phyloP scores from a whole-genome alignment of 345 rosid species.

The Aquilaria sinensis region DNA sequence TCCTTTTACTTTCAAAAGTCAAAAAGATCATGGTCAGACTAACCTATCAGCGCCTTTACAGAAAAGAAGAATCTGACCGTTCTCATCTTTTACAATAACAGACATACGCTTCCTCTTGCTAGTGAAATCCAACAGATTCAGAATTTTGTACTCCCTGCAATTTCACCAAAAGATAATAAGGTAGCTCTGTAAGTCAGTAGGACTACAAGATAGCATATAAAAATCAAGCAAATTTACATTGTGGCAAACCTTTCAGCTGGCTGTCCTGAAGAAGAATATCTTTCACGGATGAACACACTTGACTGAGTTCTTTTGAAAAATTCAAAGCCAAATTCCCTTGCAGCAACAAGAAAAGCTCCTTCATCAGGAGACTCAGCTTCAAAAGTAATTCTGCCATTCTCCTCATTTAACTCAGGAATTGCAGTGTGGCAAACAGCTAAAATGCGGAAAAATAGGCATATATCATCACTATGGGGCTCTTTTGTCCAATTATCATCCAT shows the following conservation, averaged over 20 bases:
- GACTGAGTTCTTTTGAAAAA: conserved; percentile 81
- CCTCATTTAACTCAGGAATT: conserved; percentile 85
- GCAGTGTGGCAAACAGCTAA: conserved; percentile 95
- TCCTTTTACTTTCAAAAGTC: neutral
- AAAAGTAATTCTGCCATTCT: conserved; percentile 56
- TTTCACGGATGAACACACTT: conserved; percentile 67
- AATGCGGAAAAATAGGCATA: conserved; percentile 66
- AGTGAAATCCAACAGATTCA: conserved; percentile 84
- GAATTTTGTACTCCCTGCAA: conserved; percentile 87
- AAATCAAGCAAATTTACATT: conserved; percentile 9
- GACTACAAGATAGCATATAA: conserved; percentile 6
- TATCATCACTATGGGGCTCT: conserved; percentile 54
- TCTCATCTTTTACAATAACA: conserved; percentile 72
- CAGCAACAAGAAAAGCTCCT: conserved; percentile 91
- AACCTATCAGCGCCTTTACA: conserved; percentile 99
- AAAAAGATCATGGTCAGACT: conserved; percentile 18
- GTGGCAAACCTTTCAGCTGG: conserved; percentile 60
- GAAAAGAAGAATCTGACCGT: conserved; percentile 74
- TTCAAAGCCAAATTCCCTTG: conserved; percentile 96
- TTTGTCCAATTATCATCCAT: conserved; percentile 79
- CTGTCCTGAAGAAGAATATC: conserved; percentile 41
- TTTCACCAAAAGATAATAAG: conserved; percentile 15
- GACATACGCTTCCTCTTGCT: conserved; percentile 99
- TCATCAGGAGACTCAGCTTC: conserved; percentile 99
- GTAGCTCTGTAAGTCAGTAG: conserved; percentile 10